Evolutionary conservation across 1,284 basidiomycete species (phyloP).

Genomic region (Microbotryomycetes sp.): DNA sequence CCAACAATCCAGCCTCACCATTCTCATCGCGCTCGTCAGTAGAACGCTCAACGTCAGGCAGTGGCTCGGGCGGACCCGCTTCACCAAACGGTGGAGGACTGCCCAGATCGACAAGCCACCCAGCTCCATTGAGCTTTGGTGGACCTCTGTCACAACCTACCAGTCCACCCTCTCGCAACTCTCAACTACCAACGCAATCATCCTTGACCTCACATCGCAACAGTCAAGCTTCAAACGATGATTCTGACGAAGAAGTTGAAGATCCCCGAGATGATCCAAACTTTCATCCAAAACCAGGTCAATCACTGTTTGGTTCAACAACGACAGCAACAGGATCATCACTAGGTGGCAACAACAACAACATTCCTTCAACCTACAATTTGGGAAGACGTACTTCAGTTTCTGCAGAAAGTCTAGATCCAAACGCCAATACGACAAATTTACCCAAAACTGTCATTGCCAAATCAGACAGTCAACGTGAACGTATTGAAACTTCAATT

Average conservation of each 20-base stretch:
- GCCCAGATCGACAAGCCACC: slow-evolving; percentile 3
- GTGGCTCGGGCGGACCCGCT: slow-evolving; percentile 34
- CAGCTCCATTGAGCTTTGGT: slow-evolving; percentile 12
- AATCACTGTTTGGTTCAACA: slow-evolving; percentile 6
- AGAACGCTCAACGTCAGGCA: slow-evolving; percentile 14
- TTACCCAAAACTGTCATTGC: slow-evolving; percentile 56
- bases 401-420: slow-evolving; percentile 90
- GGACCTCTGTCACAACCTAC: slow-evolving; percentile 5
- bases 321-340: background rate
- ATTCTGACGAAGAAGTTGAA: slow-evolving; percentile 27
- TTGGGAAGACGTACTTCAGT: slow-evolving; percentile 86
- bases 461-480: slow-evolving; percentile 78
- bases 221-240: slow-evolving; percentile 3
- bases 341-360: background rate
- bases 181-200: background rate
- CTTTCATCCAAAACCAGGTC: slow-evolving; percentile 13
- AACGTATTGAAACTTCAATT: slow-evolving; percentile 80
- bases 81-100: slow-evolving; percentile 25
- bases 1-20: slow-evolving; percentile 46
- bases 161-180: slow-evolving; percentile 2
- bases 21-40: slow-evolving; percentile 39
- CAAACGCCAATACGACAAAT: slow-evolving; percentile 48
- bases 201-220: slow-evolving; percentile 6
- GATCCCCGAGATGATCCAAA: slow-evolving; percentile 33
- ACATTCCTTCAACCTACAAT: slow-evolving; percentile 28